Evolutionary conservation across 2,329 filamentous ascomycete species (phyloP).

Genomic region (Herpotrichia juniperi): DNA sequence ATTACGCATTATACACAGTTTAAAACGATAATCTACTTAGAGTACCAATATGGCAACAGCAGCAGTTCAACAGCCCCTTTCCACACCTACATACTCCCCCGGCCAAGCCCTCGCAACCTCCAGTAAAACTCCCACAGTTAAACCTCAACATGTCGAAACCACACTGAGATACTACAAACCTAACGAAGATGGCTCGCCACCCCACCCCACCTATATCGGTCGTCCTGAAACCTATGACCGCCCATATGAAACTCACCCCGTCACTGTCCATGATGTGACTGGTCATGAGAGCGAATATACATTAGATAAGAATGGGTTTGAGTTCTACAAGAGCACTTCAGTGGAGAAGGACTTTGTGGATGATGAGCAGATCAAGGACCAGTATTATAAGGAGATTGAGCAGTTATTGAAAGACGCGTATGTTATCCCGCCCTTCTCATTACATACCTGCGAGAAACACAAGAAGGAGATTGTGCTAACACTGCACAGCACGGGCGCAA

Average conservation of each 20-base stretch:
- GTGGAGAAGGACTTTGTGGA: constrained; percentile 43
- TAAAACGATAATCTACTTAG: constrained; percentile 1
- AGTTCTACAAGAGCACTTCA: constrained; percentile 36
- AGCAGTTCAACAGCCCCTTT: constrained; percentile 27
- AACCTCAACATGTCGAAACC: constrained; percentile 32
- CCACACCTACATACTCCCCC: constrained; percentile 20
- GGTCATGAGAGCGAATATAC: constrained; percentile 52
- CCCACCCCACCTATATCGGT: constrained; percentile 32
- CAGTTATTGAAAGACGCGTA: constrained; percentile 46
- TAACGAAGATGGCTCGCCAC: constrained; percentile 37
- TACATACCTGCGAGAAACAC: neutral
- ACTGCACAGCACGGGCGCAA: constrained; percentile 59
- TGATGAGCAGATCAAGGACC: constrained; percentile 40
- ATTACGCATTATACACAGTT: neutral
- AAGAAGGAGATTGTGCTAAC: neutral
- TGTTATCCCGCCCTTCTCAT: constrained; percentile 12
- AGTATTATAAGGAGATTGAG: constrained; percentile 44
- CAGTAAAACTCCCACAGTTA: neutral
- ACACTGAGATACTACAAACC: constrained; percentile 34
- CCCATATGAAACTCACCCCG: constrained; percentile 30
- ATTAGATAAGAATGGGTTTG: constrained; percentile 50
- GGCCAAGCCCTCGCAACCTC: constrained; percentile 15
- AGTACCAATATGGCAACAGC: constrained; percentile 32
- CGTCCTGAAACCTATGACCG: constrained; percentile 42
- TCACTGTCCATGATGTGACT: constrained; percentile 51